Evolutionary conservation across 2,329 filamentous ascomycete genomes (phyloP).

Genomic region (Thelonectria blattea): DNA sequence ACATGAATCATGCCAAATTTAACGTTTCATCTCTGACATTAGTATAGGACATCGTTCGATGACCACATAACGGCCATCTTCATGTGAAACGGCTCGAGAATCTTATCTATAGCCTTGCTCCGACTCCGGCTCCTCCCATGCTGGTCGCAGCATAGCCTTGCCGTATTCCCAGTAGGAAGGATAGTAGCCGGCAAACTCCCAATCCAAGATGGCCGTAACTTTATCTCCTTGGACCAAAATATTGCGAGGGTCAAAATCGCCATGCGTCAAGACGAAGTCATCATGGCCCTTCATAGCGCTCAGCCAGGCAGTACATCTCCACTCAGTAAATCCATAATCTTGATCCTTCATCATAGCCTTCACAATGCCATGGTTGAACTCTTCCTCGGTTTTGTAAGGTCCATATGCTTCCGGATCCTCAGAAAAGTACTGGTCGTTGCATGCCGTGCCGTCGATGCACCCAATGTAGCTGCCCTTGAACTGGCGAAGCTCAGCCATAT

Average conservation of each 20-base stretch:
- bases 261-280: conserved; percentile 18
- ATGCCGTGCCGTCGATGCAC: conserved; percentile 26
- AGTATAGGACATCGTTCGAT: conserved; percentile 5
- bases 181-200: conserved; percentile 22
- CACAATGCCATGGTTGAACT: conserved; percentile 29
- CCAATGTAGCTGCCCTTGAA: conserved; percentile 29
- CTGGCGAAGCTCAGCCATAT: conserved; percentile 27
- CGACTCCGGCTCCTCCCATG: conserved; percentile 13
- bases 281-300: conserved; percentile 24
- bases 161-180: conserved; percentile 26
- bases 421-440: conserved; percentile 29
- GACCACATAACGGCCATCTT: conserved; percentile 19
- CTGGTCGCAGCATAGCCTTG: conserved; percentile 29
- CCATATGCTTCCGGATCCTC: conserved; percentile 22
- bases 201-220: conserved; percentile 18
- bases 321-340: conserved; percentile 8
- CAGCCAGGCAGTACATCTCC: conserved; percentile 23
- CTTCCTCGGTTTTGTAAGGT: conserved; percentile 25
- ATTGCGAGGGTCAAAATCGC: conserved; percentile 17
- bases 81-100: conserved; percentile 16
- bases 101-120: conserved; percentile 9
- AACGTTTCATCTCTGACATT: background rate
- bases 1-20: too few relatives aligned
- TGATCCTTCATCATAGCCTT: conserved; percentile 23
- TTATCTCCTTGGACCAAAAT: conserved; percentile 18